Evolutionary conservation across 2,329 filamentous ascomycete species (phyloP), one percentile per base, ranked within the genome.

Genomic region (Mycosphaerella sp.): DNA sequence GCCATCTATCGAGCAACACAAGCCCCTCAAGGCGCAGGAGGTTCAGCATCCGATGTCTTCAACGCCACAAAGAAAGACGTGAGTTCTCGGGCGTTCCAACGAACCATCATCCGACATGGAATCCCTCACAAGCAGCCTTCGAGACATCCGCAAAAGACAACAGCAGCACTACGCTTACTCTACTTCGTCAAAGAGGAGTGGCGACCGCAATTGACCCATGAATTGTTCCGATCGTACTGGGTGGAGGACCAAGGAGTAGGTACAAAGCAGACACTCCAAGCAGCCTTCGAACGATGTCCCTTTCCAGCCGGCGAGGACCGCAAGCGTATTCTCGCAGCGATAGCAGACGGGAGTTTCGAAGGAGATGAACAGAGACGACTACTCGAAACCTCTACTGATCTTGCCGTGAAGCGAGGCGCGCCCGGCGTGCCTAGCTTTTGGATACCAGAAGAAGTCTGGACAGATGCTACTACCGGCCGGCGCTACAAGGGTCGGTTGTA

Each of bases 61-160:
- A 61, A 61, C 27, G 41, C 55, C 1, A 61, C 59, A 14, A 61
- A 61, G 47, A 61, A 61, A 44, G 47, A 53, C 41, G 47, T 61
- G 12, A 55, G 55, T 7, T 54, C 53, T 6, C 43, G 50, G 14
- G 54, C 54, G 17, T 59, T 61, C 43, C 53, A 55, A 18, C 44
- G 57, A 6, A 59, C 59, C 0, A 46, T 61, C 34, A 34, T 35
- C 4, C 49, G 59, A 1, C 46, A 49, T 44, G 57, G 51, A 6
- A 49, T 59, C 13, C 51, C 55, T 4, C 52, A 59, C 37, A 50
- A 47, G 13, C 48, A 61, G 30, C 59, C 58, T 35, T 50, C 51
- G 25, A 47, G 50, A 16, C 59, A 61, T 45, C 59, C 59, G 12
- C 54, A 59, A 27, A 61, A 61, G 43, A 61, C 59, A 0, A 61